Evolutionary conservation across 352 stramenopile species (phyloP).

Genomic region (Globisporangium polare): DNA sequence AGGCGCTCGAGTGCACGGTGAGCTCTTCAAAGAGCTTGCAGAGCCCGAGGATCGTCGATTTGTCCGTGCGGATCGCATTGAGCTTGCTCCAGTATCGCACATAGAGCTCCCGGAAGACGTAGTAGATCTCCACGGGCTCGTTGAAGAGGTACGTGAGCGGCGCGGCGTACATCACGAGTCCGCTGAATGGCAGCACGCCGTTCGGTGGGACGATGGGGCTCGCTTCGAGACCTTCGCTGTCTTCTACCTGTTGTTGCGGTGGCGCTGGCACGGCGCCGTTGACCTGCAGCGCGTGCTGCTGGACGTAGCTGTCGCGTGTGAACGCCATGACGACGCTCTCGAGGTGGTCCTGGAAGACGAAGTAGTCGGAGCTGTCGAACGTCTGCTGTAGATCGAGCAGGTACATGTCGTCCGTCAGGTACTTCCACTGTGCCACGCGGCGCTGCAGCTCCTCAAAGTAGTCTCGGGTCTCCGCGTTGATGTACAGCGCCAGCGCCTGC

Average conservation of each 20-base stretch:
- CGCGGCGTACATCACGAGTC: slow-evolving; percentile 67
- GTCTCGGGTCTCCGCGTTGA: slow-evolving; percentile 27
- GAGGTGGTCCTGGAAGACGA: slow-evolving; percentile 79
- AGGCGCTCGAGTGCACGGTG: slow-evolving; percentile 39
- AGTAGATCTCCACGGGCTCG: slow-evolving; percentile 65
- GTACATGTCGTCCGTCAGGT: slow-evolving; percentile 78
- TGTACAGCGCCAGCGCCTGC: slow-evolving; percentile 37
- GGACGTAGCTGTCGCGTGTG: slow-evolving; percentile 52
- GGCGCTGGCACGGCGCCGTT: slow-evolving; percentile 39
- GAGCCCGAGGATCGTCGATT: slow-evolving; percentile 55
- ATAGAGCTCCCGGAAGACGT: slow-evolving; percentile 78
- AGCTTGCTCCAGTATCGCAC: slow-evolving; percentile 76
- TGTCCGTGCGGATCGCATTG: slow-evolving; percentile 52
- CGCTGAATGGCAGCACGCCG: slow-evolving; percentile 66
- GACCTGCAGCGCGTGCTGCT: slow-evolving; percentile 36
- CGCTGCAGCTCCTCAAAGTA: slow-evolving; percentile 50
- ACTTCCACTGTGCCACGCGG: slow-evolving; percentile 32
- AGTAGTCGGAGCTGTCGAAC: slow-evolving; percentile 75
- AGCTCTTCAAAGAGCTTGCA: slow-evolving; percentile 79
- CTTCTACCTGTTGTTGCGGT: not conserved
- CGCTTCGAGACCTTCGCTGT: not conserved
- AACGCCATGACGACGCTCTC: slow-evolving; percentile 71
- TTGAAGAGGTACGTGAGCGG: slow-evolving; percentile 69
- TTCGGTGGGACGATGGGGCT: slow-evolving; percentile 44
- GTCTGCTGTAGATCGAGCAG: slow-evolving; percentile 75